phyloP scores from a whole-genome alignment of 176 grass and related monocot species.

The Musa beccarii region DNA sequence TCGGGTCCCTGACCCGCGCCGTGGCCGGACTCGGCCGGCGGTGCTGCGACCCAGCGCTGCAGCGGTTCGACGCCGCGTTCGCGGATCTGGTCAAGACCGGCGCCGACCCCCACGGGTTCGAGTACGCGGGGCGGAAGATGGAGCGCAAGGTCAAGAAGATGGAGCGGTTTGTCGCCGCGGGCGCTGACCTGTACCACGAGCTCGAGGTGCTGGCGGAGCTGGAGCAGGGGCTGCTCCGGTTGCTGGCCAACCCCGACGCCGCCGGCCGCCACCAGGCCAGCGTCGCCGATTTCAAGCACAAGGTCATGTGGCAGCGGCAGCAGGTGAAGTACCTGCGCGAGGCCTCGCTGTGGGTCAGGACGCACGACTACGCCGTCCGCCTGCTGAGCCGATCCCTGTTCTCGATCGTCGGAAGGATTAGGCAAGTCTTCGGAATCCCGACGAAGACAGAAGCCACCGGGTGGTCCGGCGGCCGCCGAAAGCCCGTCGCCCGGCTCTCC shows the following conservation, averaged over 20 bases:
- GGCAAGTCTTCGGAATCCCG: slow-evolving; percentile 38
- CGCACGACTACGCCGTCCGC: slow-evolving; percentile 59
- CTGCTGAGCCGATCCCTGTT: slow-evolving; percentile 66
- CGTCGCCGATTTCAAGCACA: slow-evolving; percentile 27
- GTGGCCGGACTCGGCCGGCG: slow-evolving; percentile 27
- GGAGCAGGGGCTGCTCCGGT: slow-evolving; percentile 39
- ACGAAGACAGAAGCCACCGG: not conserved
- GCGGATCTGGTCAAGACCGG: slow-evolving; percentile 26
- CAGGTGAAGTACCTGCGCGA: slow-evolving; percentile 54
- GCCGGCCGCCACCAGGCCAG: not conserved
- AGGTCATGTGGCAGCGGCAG: slow-evolving; percentile 48
- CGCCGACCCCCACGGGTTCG: slow-evolving; percentile 42
- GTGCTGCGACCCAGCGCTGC: slow-evolving; percentile 52
- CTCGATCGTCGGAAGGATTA: slow-evolving; percentile 49
- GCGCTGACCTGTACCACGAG: slow-evolving; percentile 48
- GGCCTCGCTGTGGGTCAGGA: slow-evolving; percentile 51
- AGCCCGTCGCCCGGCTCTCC: slow-evolving; percentile 13
- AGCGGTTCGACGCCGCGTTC: slow-evolving; percentile 43
- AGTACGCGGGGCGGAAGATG: slow-evolving; percentile 55
- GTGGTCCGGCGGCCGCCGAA: not conserved
- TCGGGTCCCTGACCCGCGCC: slow-evolving; percentile 26
- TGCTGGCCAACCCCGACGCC: not conserved
- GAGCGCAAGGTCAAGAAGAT: slow-evolving; percentile 77
- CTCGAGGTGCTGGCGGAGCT: slow-evolving; percentile 67
- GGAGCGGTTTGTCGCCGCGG: slow-evolving; percentile 47